Evolutionary conservation across 768 basidiomycete genomes (phyloP).

Genomic region (Russula sp.): DNA sequence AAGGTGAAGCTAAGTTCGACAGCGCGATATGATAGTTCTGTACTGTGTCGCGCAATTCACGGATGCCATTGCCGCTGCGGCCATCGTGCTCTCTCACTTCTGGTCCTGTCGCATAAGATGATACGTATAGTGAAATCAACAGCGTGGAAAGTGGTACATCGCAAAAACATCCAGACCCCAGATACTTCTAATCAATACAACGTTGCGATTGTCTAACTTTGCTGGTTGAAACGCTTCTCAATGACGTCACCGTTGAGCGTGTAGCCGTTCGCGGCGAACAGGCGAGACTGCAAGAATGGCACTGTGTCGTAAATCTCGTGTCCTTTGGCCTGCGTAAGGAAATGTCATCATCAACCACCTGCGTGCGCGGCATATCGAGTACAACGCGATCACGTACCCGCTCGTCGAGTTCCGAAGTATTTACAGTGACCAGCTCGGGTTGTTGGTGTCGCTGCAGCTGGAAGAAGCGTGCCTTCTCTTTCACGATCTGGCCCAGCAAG

Average conservation of each 20-base stretch:
- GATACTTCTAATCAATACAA: not conserved
- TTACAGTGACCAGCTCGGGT: constrained; percentile 73
- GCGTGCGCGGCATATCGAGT: not conserved
- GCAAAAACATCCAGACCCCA: not conserved
- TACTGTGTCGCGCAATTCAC: too few species aligned
- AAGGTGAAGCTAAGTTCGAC: too few species aligned
- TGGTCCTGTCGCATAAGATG: not conserved
- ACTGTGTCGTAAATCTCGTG: constrained; percentile 91
- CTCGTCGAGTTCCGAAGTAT: constrained; percentile 79
- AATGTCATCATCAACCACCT: not conserved
- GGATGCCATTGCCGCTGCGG: too few species aligned
- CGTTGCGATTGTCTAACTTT: constrained; percentile 15
- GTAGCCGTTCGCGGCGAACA: constrained; percentile 91
- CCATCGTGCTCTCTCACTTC: too few species aligned
- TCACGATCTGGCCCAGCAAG: constrained; percentile 89
- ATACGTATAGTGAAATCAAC: not conserved
- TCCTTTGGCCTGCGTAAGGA: constrained; percentile 72
- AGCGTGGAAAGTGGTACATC: not conserved
- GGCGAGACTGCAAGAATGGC: constrained; percentile 78
- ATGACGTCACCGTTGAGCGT: constrained; percentile 59
- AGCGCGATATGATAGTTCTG: not conserved
- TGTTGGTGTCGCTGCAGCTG: constrained; percentile 74
- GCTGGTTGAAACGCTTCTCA: constrained; percentile 65
- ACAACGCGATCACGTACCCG: constrained; percentile 53
- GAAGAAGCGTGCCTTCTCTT: constrained; percentile 85